Base-by-base conservation (phyloP, 2,329 filamentous ascomycete genomes). In the Aspergillus hortae region DNA sequence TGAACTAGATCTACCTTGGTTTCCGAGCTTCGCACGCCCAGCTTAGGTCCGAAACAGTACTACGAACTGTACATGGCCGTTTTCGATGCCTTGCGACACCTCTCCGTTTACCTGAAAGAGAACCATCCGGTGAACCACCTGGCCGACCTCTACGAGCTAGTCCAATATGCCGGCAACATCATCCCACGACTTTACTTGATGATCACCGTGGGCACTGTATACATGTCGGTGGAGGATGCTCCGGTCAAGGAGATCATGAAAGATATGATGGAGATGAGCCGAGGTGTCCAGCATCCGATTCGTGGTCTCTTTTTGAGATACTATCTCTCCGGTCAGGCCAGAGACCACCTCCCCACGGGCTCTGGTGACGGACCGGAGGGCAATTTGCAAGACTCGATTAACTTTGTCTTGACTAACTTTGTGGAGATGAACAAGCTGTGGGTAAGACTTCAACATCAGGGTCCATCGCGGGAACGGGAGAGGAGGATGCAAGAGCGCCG, bases 231-330 rank as follows among this genome's bases (percentile, higher is more conserved):
- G 67, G 89, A 94, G 66, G 94, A 97, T 80, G 94, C 95, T 53
- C 94, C 94, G 0, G 94, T 99, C 61, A 99, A 99, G 76, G 94
- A 99, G 78, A 90, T 99, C 57, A 99, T 99, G 94, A 99, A 99
- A 76, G 94, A 99, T 73, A 99, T 99, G 94, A 99, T 99, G 94
- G 94, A 99, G 74, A 99, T 99, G 94, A 97, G 91, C 74, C 84
- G 94, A 57, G 94, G 94, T 51, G 92, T 99, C 19, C 94, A 99
- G 68, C 94, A 99, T 73, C 94, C 94, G 14, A 92, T 96, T 57
- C 89, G 94, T 52, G 94, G 94, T 15, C 80, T 99, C 50, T 99
- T 99, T 70, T 76, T 99, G 65, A 86, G 94, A 67, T 99, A 99
- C 74, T 99, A 96, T 69, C 82, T 99, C 47, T 94, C 90, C 21